Base-by-base conservation (phyloP, 2,329 filamentous ascomycete genomes). In the Neofusicoccum ribis region DNA sequence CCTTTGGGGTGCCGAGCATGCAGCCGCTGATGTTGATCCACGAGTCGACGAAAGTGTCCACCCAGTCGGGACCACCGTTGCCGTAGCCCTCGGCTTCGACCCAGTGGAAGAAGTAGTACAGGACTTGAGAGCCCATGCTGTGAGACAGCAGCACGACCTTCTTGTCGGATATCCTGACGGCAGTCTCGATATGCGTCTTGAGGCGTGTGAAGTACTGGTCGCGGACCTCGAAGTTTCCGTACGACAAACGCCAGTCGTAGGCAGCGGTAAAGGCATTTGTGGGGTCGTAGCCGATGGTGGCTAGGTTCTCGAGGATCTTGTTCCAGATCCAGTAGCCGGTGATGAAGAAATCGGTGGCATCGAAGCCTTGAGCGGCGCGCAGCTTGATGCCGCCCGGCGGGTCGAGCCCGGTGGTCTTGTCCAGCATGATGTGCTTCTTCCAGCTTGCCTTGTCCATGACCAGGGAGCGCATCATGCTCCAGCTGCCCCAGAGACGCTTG, bases 11-110 rank as follows among this genome's bases (percentile, higher is more conserved):
- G 14, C 95, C 95, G 5, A 99, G 88, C 94, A 99, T 97, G 78
- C 94, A 99, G 5, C 95, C 95, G 70, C 91, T 95, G 72, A 99
- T 93, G 76, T 99, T 99, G 81, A 99, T 96, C 93, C 96, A 99
- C 2, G 92, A 91, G 69, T 96, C 95, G 60, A 99, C 84, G 73
- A 97, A 86, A 17, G 85, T 86, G 66, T 99, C 93, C 0, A 99
- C 94, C 95, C 95, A 99, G 62, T 88, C 85, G 43, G 89, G 84
- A 1, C 95, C 94, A 1, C 93, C 94, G 20, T 88, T 87, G 4
- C 95, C 95, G 68, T 89, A 81, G 5, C 91, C 91, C 62, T 88
- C 83, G 2, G 89, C 85, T 62, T 96, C 91, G 1, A 96, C 95
- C 88, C 88, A 90, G 72, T 91, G 89, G 71, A 93, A 85, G 77